Base-by-base conservation (phyloP, 202 grass and related monocot species). In the Zizania palustris region DNA sequence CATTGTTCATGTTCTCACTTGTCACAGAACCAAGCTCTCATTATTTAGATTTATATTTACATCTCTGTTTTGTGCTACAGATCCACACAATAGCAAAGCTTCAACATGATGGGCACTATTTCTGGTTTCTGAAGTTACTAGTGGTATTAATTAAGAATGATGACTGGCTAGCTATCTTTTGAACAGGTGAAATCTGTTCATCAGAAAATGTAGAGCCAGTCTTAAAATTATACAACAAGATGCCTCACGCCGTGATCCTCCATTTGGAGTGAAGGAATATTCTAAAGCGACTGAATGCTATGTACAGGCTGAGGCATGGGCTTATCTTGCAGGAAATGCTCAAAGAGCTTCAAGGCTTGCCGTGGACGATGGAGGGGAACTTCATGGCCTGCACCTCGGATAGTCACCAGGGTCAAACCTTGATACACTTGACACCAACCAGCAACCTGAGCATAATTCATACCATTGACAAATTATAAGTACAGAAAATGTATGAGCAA, bases 341-440 rank as follows among this genome's bases (percentile, higher is more conserved):
- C 73, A 21, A 98, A 95, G 13, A 98, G 87, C 82, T 87, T 88
- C 68, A 94, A 61, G 35, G 82, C 95, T 49, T 88, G 85, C 12
- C 19, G 71, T 1, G 95, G 95, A 8, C 91, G 87, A 57, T 93
- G 90, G 5, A 98, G 82, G 45, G 95, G 91, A 85, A 98, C 95
- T 78, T 94, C 91, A 1, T 98, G 95, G 14, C 95, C 91, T 0
- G 95, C 95, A 0, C 87, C 89, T 34, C 86, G 76, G 36, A 98
- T 57, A 0, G 91, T 94, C 75, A 87, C 84, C 53, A 90, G 85
- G 40, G 95, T 98, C 62, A 98, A 61, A 11, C 94, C 94, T 87
- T 92, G 61, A 42, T 94, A 94, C 56, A 94, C 83, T 84, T 94
- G 94, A 71, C 94, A 92, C 95, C 95, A 98, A 67, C 95, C 95